Conservation (phyloP, 2,329 filamentous ascomycete species). For the Ilyonectria robusta region DNA sequence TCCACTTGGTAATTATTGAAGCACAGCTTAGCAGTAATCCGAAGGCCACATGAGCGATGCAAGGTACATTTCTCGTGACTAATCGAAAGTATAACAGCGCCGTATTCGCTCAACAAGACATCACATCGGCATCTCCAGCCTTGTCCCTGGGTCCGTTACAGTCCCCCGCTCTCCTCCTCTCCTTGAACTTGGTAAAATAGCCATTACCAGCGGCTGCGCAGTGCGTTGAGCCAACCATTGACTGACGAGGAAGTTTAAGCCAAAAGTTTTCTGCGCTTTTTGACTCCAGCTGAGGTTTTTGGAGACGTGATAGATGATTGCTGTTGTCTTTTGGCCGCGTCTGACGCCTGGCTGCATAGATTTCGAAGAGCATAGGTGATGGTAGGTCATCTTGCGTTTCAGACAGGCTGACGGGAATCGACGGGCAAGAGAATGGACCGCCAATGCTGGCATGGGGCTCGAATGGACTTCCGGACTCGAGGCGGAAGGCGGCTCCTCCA, state of each 20-base stretch:
- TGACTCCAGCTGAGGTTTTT: slow-evolving; percentile 7
- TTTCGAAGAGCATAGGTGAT: not conserved
- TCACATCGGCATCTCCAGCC: not conserved
- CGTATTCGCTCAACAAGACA: not conserved
- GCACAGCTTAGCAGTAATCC: not conserved
- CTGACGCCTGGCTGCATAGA: slow-evolving; percentile 9
- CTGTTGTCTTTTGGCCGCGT: not conserved
- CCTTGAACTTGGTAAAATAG: not conserved
- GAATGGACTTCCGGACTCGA: slow-evolving; percentile 4
- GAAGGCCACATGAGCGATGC: not conserved
- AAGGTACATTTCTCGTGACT: not conserved
- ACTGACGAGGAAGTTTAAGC: slow-evolving; percentile 3
- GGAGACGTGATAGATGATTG: slow-evolving; percentile 6
- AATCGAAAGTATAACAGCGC: not conserved
- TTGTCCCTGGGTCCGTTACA: not conserved
- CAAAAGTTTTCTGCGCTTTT: not conserved
- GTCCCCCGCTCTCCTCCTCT: not conserved
- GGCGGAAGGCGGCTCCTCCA: slow-evolving; percentile 13
- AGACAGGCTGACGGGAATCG: not conserved
- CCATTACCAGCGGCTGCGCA: not conserved
- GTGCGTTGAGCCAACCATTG: slow-evolving; percentile 5
- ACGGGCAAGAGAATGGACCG: slow-evolving; percentile 3
- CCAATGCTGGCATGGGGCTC: not conserved
- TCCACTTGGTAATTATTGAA: not conserved
- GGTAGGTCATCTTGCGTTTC: not conserved